A percentile compares a stretch with the other conserved stretches of the same genome.
Evolutionary conservation across 2,329 filamentous ascomycete genomes (phyloP).

Genomic region (Aspergillus sojae): DNA sequence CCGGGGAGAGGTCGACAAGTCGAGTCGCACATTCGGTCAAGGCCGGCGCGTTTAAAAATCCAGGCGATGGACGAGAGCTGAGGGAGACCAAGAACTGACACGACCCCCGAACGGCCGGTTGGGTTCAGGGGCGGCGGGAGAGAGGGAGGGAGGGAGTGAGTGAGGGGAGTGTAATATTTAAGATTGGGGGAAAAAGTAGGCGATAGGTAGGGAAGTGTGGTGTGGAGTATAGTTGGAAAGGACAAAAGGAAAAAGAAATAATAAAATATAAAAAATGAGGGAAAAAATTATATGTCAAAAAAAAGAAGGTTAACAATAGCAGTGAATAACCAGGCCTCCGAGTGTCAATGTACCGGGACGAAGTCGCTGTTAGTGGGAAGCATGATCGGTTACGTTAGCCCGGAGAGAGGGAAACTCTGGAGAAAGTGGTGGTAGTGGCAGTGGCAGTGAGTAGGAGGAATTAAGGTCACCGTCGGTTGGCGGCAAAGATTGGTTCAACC

Average conservation of each 20-base stretch:
- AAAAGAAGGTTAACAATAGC: background rate
- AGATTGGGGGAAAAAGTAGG: background rate
- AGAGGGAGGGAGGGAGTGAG: slow-evolving; percentile 7
- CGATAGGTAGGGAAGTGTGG: background rate
- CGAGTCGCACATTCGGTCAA: slow-evolving; percentile 42
- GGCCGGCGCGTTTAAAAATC: slow-evolving; percentile 20
- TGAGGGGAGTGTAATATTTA: background rate
- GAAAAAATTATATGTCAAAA: slow-evolving; percentile 4
- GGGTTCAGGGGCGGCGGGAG: slow-evolving; percentile 17
- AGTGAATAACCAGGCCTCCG: background rate
- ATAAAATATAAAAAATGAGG: background rate
- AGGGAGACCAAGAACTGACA: slow-evolving; percentile 23
- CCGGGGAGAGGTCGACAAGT: slow-evolving; percentile 28
- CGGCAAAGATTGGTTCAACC: slow-evolving; percentile 1
- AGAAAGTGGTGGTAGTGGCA: background rate
- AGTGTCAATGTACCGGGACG: background rate
- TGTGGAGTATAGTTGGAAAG: background rate
- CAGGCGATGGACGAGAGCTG: slow-evolving; percentile 19
- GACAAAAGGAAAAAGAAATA: background rate
- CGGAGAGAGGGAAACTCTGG: background rate
- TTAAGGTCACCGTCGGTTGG: slow-evolving; percentile 3
- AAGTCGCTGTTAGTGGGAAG: slow-evolving; percentile 3
- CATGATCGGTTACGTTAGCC: slow-evolving; percentile 12
- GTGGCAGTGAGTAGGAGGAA: background rate
- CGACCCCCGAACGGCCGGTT: slow-evolving; percentile 19